A percentile compares a stretch with the other conserved stretches of the same genome.
phyloP scores from a whole-genome alignment of 1,284 basidiomycete genomes.

The Chalciporus sp. region DNA sequence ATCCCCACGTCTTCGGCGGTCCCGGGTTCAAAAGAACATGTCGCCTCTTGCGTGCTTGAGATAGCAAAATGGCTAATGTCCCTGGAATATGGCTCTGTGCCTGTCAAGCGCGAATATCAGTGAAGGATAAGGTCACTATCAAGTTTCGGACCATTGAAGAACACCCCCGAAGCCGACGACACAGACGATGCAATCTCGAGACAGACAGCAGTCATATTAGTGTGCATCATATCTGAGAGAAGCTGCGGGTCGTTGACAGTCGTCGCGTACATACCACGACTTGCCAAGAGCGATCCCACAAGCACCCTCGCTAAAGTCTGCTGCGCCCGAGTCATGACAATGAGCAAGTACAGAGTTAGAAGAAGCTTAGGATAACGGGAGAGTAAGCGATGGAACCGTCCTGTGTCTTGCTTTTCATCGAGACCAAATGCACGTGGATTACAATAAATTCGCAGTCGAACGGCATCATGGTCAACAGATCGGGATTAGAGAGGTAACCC shows the following conservation, averaged over 20 bases:
- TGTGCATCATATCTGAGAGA: not conserved
- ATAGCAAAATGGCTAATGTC: slow-evolving; percentile 49
- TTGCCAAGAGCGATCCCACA: slow-evolving; percentile 8
- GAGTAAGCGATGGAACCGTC: slow-evolving; percentile 3
- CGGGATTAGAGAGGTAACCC: slow-evolving; percentile 2
- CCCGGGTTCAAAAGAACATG: slow-evolving; percentile 57
- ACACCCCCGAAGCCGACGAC: slow-evolving; percentile 35
- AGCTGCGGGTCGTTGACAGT: not conserved
- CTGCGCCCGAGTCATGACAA: slow-evolving; percentile 3
- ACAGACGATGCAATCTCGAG: slow-evolving; percentile 27
- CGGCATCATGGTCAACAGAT: slow-evolving; percentile 14
- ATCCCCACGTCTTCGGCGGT: slow-evolving; percentile 47
- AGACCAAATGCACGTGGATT: not conserved
- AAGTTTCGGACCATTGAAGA: slow-evolving; percentile 33
- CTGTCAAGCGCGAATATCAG: slow-evolving; percentile 13
- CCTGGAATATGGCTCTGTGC: slow-evolving; percentile 32
- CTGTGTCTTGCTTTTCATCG: slow-evolving; percentile 12
- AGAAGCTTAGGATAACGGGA: slow-evolving; percentile 5
- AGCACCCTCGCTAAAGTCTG: slow-evolving; percentile 11
- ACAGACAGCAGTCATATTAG: slow-evolving; percentile 20
- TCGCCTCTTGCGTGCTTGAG: slow-evolving; percentile 45
- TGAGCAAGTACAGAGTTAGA: slow-evolving; percentile 1
- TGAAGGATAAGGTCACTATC: not conserved
- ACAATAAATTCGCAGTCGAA: not conserved
- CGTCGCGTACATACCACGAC: not conserved